Evolutionary conservation across 2,329 filamentous ascomycete genomes (phyloP), one percentile per base, ranked within the genome.

Genomic region (Pseudohalonectria lignicola): DNA sequence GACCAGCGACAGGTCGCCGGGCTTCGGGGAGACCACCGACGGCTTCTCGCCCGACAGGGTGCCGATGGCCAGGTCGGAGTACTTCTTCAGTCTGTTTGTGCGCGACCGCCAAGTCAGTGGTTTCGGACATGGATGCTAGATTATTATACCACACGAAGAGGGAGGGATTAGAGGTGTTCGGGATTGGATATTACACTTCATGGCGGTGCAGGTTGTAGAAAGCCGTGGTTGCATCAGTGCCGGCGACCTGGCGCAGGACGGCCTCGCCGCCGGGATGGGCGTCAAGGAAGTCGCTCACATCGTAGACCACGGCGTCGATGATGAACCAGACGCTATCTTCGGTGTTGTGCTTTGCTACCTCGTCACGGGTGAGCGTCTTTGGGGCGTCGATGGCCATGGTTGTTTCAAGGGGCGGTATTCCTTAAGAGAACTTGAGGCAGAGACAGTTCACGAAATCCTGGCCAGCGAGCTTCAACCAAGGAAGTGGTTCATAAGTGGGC

Each of bases 141-240:
- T 18, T 13, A 10, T 15, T 3, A 19, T n/a, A 9, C n/a, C 12
- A 13, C 3, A n/a, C n/a, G n/a, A n/a, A n/a, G n/a, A n/a, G n/a
- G n/a, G n/a, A n/a, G n/a, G n/a, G n/a, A n/a, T n/a, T n/a, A n/a
- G n/a, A n/a, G n/a, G n/a, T n/a, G n/a, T n/a, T n/a, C n/a, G n/a
- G n/a, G n/a, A n/a, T n/a, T n/a, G n/a, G 17, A 31, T 15, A 25
- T 21, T 37, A 37, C 35, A 93, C 84, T 60, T 94, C 86, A 49
- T 94, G 86, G 19, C 86, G 71, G 63, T 94, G 87, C 38, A 94
- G 77, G 66, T 93, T 93, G 74, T 93, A 94, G 61, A 93, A 94
- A 40, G 81, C 82, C 26, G 71, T 64, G 2, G 86, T 94, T 36
- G 86, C 85, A 53, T 94, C 86, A 47, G 76, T 72, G 44, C 86